Evolutionary conservation across 768 basidiomycete genomes (phyloP).

Genomic region (Termitomyces sp.): DNA sequence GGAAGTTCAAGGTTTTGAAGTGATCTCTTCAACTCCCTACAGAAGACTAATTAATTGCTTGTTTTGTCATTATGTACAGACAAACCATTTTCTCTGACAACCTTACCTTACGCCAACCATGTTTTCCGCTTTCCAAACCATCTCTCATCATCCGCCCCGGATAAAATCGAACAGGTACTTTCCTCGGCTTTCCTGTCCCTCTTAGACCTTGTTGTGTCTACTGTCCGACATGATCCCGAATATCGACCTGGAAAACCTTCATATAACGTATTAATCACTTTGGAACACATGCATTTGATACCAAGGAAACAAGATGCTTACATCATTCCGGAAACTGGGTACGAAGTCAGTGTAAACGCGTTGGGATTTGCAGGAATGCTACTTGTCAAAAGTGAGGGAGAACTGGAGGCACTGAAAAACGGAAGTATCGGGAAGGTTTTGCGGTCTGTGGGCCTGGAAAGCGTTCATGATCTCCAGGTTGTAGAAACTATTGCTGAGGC

Average conservation of each 20-base stretch:
- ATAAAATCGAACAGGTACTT: constrained; percentile 45
- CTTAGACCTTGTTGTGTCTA: constrained; percentile 72
- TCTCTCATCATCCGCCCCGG: constrained; percentile 28
- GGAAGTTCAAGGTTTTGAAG: constrained; percentile 48
- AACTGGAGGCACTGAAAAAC: constrained; percentile 61
- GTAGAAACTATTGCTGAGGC: constrained; percentile 29
- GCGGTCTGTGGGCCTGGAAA: constrained; percentile 55
- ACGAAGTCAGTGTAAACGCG: constrained; percentile 70
- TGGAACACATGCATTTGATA: constrained; percentile 81
- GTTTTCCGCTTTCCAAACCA: constrained; percentile 54
- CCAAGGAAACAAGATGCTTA: constrained; percentile 69
- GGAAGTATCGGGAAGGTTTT: constrained; percentile 63
- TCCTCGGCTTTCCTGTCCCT: constrained; percentile 63
- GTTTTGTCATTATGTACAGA: constrained; percentile 38
- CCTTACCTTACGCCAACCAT: constrained; percentile 78
- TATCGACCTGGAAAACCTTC: constrained; percentile 65
- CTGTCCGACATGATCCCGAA: constrained; percentile 58
- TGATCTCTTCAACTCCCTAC: background rate
- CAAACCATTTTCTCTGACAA: constrained; percentile 62
- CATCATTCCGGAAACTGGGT: constrained; percentile 44
- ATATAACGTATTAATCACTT: constrained; percentile 79
- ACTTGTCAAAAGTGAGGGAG: constrained; percentile 77
- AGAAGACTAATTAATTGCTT: background rate
- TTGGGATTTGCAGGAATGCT: constrained; percentile 89
- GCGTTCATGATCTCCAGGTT: constrained; percentile 63